Percentiles rank a stretch among this genome's conserved stretches.
phyloP scores from a whole-genome alignment of 2,329 filamentous ascomycete species.

The Daldinia sp. region DNA sequence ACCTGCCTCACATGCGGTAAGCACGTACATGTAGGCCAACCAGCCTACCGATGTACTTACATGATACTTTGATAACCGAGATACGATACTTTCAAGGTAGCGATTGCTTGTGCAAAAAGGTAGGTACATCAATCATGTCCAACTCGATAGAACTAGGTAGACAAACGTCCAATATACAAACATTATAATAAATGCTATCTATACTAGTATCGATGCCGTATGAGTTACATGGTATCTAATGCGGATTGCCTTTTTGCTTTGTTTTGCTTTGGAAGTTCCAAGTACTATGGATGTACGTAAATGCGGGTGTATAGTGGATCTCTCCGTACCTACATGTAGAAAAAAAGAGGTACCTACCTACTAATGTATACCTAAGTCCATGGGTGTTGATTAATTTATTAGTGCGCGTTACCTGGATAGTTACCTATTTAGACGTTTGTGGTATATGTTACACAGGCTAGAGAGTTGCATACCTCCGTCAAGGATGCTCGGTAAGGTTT shows the following conservation, averaged over 20 bases:
- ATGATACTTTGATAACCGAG: background rate
- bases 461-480: conserved; percentile 12
- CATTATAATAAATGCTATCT: background rate
- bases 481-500: conserved; percentile 28
- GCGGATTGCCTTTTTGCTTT: background rate
- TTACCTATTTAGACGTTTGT: no score
- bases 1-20: conserved; percentile 9
- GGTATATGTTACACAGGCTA: conserved; percentile 6
- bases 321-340: background rate
- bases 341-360: conserved; percentile 1
- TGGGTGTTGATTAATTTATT: background rate
- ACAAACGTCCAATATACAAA: no score
- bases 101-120: no score
- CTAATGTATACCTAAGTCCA: background rate
- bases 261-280: background rate
- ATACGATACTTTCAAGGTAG: no score
- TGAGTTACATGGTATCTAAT: no score
- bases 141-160: no score
- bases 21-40: conserved; percentile 4
- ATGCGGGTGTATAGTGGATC: no score
- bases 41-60: background rate
- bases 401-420: no score
- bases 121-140: no score
- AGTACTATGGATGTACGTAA: background rate
- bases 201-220: background rate